Percentiles rank a stretch among this genome's conserved stretches.
Evolutionary conservation across 2,329 filamentous ascomycete species (phyloP).

Genomic region (Chaetomium globosum): DNA sequence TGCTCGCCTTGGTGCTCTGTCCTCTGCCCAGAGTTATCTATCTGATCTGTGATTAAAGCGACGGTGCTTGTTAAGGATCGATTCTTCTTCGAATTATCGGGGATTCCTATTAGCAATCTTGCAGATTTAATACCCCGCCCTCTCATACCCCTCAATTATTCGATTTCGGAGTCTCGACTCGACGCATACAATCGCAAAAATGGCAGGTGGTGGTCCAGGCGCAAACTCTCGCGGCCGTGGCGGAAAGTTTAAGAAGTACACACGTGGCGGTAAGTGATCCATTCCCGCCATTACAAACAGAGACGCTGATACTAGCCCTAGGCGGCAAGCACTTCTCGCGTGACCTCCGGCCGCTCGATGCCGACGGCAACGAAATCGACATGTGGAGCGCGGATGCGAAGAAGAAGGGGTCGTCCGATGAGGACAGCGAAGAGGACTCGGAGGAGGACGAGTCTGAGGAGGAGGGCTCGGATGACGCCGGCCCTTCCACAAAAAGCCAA

Average conservation of each 20-base stretch:
- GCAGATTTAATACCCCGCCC: constrained; percentile 25
- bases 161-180: background rate
- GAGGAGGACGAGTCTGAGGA: constrained; percentile 48
- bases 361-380: constrained; percentile 83
- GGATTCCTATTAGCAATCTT: background rate
- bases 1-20: background rate
- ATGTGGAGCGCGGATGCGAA: constrained; percentile 74
- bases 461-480: constrained; percentile 54
- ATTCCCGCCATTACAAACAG: constrained; percentile 11
- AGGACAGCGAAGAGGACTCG: constrained; percentile 51
- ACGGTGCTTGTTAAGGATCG: background rate
- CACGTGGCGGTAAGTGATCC: constrained; percentile 73
- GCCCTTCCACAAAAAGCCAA: constrained; percentile 42
- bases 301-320: constrained; percentile 44
- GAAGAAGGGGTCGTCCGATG: constrained; percentile 33
- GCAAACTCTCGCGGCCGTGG: constrained; percentile 72
- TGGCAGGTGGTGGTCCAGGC: constrained; percentile 52
- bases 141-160: background rate
- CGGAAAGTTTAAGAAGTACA: constrained; percentile 93
- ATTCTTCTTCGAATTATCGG: background rate
- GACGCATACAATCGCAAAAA: constrained; percentile 41
- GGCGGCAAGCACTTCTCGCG: constrained; percentile 95
- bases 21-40: background rate
- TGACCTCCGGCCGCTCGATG: constrained; percentile 83
- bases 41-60: background rate